Evolutionary conservation across 2,329 filamentous ascomycete species (phyloP).

Genomic region (Xylaria multiplex): DNA sequence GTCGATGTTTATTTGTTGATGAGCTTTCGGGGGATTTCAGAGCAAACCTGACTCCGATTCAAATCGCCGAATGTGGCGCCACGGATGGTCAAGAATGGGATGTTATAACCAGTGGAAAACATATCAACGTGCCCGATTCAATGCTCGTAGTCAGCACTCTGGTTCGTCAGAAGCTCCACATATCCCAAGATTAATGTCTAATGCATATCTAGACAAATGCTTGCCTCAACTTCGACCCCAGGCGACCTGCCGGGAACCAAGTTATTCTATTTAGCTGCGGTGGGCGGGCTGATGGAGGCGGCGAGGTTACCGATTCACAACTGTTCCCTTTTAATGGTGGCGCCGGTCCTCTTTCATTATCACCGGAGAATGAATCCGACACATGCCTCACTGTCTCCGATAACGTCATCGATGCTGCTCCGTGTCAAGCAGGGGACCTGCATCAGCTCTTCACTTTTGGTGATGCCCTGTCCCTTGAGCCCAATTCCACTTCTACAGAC

Average conservation of each 20-base stretch:
- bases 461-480: constrained; percentile 29
- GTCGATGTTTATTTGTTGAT: constrained; percentile 56
- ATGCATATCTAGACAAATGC: constrained; percentile 58
- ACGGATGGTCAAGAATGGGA: constrained; percentile 56
- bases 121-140: constrained; percentile 58
- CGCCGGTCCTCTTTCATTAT: constrained; percentile 55
- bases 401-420: constrained; percentile 56
- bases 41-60: constrained; percentile 56
- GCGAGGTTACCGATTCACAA: constrained; percentile 62
- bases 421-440: constrained; percentile 54
- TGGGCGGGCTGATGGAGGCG: constrained; percentile 64
- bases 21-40: constrained; percentile 58
- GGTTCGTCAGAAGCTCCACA: constrained; percentile 44
- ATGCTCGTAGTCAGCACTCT: constrained; percentile 65
- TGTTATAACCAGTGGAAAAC: constrained; percentile 58
- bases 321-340: constrained; percentile 59
- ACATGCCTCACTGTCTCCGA: constrained; percentile 60
- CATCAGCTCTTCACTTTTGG: constrained; percentile 56
- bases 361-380: constrained; percentile 57
- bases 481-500: constrained; percentile 22
- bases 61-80: constrained; percentile 54
- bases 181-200: not conserved
- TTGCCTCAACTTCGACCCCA: constrained; percentile 67
- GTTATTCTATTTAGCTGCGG: constrained; percentile 68
- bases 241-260: constrained; percentile 61